Evolutionary conservation across 106 monocot species (phyloP).

Genomic region (Dendrobium huoshanense): DNA sequence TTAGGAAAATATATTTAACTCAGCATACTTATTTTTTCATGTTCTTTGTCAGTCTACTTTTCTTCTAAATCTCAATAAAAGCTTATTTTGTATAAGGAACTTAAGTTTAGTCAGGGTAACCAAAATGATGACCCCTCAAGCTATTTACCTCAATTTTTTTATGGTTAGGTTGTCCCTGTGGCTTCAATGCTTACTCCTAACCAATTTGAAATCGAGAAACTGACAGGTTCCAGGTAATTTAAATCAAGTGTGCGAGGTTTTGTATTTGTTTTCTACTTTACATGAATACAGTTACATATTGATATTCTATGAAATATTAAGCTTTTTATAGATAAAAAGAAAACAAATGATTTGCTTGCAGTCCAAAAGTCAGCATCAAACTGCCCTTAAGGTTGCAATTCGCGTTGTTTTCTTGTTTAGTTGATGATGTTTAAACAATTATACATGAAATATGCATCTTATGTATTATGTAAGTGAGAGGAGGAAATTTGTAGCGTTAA

Average conservation of each 20-base stretch:
- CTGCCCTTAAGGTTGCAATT: not conserved
- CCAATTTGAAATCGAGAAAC: constrained; percentile 88
- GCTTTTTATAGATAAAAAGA: not conserved
- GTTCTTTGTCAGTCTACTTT: not conserved
- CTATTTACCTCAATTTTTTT: not conserved
- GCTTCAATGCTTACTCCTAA: constrained; percentile 99
- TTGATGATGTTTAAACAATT: not conserved
- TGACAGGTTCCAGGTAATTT: constrained; percentile 82
- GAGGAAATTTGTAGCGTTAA: not conserved
- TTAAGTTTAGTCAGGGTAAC: not conserved
- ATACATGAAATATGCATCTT: not conserved
- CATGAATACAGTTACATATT: not conserved
- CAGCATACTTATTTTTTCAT: not conserved
- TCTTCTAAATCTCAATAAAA: not conserved
- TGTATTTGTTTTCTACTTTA: not conserved
- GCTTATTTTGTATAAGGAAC: not conserved
- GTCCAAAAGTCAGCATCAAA: not conserved
- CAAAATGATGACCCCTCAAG: not conserved
- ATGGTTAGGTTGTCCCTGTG: constrained; percentile 78
- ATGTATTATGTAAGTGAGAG: not conserved
- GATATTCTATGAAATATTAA: not conserved
- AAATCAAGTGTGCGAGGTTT: constrained; percentile 1
- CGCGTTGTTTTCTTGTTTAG: not conserved
- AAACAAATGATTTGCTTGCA: not conserved
- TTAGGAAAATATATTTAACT: not conserved